These are phyloP conservation scores for Periglandula ipomoeae DNA, from an alignment of 2,329 filamentous ascomycete species.

Conservation along the genomic window DNA sequence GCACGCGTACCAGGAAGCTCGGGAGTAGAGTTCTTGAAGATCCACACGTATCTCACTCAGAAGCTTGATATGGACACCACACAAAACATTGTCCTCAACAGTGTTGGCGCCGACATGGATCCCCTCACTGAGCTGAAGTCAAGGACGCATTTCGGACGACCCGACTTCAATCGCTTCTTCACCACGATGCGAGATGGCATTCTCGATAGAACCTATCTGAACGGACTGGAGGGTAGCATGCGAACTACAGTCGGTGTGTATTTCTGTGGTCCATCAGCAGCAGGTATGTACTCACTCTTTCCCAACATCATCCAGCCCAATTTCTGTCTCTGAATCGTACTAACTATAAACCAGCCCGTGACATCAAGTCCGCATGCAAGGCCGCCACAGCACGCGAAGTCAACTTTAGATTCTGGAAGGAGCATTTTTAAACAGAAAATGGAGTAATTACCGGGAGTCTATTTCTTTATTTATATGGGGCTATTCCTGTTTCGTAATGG, in stretches of 20 bases:
- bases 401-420: conserved; percentile 97
- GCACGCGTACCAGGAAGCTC: conserved; percentile 58
- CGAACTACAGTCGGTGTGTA: conserved; percentile 91
- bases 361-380: conserved; percentile 77
- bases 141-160: conserved; percentile 89
- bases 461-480: background rate
- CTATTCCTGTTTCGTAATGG: background rate
- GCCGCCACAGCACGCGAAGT: conserved; percentile 67
- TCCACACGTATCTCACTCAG: conserved; percentile 96
- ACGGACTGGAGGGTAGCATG: conserved; percentile 65
- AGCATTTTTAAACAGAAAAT: conserved; percentile 55
- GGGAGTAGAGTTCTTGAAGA: conserved; percentile 80
- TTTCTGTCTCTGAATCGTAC: no score
- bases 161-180: conserved; percentile 77
- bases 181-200: conserved; percentile 82
- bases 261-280: conserved; percentile 82
- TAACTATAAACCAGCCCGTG: conserved; percentile 50
- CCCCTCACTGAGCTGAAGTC: conserved; percentile 85
- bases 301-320: no score
- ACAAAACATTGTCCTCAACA: conserved; percentile 95
- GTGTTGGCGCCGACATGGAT: conserved; percentile 77
- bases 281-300: conserved; percentile 35
- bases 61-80: conserved; percentile 84
- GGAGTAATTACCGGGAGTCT: background rate
- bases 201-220: conserved; percentile 73